These are phyloP conservation scores for Meyerozyma guilliermondii DNA, from an alignment of 1,139 yeast species.

Conservation along the genomic window DNA sequence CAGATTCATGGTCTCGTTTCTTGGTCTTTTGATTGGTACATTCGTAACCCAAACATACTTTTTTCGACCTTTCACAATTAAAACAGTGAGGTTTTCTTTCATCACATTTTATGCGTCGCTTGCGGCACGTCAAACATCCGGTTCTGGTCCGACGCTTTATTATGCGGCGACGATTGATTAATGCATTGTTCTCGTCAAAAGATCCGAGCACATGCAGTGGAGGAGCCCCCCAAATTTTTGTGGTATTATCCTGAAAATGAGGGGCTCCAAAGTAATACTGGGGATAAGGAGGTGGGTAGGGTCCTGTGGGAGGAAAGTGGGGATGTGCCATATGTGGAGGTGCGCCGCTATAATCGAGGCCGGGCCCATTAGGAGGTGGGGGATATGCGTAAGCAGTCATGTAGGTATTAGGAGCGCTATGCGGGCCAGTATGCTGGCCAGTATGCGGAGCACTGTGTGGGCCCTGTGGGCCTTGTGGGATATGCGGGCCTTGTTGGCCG, in stretches of 20 bases:
- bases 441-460: no score
- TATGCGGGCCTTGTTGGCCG: no score
- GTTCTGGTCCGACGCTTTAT: slow-evolving; percentile 28
- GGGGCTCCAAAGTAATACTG: background rate
- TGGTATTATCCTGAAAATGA: background rate
- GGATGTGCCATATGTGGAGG: background rate
- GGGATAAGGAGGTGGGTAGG: background rate
- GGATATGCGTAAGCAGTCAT: no score
- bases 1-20: background rate
- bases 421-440: no score
- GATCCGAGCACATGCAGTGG: background rate
- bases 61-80: slow-evolving; percentile 68
- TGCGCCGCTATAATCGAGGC: background rate
- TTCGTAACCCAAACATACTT: slow-evolving; percentile 67
- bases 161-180: slow-evolving; percentile 36
- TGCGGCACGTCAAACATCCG: slow-evolving; percentile 26
- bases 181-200: slow-evolving; percentile 29
- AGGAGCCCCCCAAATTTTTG: background rate
- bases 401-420: no score
- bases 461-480: no score
- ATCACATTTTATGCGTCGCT: slow-evolving; percentile 25
- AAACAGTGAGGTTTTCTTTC: slow-evolving; percentile 61
- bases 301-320: background rate
- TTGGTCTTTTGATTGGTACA: slow-evolving; percentile 10
- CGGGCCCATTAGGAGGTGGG: no score